Percentiles rank a stretch among this genome's conserved stretches.
Conservation (phyloP, 1,284 basidiomycete genomes). For the Irpex lacteus region DNA sequence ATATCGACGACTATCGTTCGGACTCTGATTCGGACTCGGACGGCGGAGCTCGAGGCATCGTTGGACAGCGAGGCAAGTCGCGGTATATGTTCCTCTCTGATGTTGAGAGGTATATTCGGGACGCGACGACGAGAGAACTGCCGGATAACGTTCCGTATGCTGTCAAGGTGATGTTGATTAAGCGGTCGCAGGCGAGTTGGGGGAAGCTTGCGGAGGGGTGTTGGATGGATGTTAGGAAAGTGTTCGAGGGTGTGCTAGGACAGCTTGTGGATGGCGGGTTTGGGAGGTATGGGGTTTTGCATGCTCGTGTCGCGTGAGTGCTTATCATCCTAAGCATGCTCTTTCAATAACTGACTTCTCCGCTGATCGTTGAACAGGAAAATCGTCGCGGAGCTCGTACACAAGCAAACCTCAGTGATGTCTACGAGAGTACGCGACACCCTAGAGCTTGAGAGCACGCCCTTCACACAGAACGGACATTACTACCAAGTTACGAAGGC, state of each 20-base stretch:
- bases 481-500: constrained; percentile 23
- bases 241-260: constrained; percentile 23
- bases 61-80: too few relatives aligned
- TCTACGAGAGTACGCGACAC: neutral
- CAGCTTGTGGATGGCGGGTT: constrained; percentile 29
- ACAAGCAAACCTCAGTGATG: neutral
- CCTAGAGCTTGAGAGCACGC: constrained; percentile 27
- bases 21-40: neutral
- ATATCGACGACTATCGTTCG: neutral
- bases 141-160: constrained; percentile 51
- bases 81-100: constrained; percentile 16
- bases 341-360: neutral
- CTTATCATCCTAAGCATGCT: too few relatives aligned
- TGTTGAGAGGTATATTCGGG: constrained; percentile 17
- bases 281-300: constrained; percentile 22
- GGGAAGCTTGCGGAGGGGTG: constrained; percentile 33
- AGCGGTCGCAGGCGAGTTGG: constrained; percentile 40
- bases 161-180: constrained; percentile 44
- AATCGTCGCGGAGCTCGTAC: neutral
- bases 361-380: constrained; percentile 10
- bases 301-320: constrained; percentile 11
- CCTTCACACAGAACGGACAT: constrained; percentile 34
- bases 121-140: constrained; percentile 46
- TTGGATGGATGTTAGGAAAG: constrained; percentile 33
- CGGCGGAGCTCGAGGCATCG: neutral